Percentiles rank a stretch among this genome's conserved stretches.
Evolutionary conservation across 192 early-diverging fungal species (phyloP).

Genomic region (Podila epicladia): DNA sequence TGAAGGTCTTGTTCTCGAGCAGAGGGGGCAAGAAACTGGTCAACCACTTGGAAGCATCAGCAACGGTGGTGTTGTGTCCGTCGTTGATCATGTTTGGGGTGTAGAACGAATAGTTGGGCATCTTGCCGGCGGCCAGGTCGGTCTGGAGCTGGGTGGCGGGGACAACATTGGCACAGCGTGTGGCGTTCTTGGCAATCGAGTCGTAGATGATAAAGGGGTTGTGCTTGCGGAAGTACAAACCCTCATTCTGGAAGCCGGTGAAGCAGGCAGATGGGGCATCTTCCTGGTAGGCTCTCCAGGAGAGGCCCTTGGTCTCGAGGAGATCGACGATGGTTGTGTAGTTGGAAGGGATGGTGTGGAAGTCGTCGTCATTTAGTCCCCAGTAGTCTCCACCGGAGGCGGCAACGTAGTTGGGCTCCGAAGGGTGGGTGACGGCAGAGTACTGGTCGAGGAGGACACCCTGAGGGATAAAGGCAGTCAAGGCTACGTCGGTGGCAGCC

Average conservation of each 20-base stretch:
- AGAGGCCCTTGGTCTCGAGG: conserved; percentile 63
- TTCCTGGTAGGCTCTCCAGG: conserved; percentile 78
- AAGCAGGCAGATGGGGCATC: conserved; percentile 62
- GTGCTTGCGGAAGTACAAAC: conserved; percentile 74
- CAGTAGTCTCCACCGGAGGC: conserved; percentile 62
- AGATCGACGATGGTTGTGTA: conserved; percentile 59
- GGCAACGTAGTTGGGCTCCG: conserved; percentile 82
- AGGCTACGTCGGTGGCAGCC: conserved; percentile 9
- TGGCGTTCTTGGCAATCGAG: conserved; percentile 61
- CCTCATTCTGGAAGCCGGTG: conserved; percentile 30
- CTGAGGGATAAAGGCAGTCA: conserved; percentile 15
- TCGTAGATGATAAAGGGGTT: conserved; percentile 79
- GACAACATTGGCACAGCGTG: conserved; percentile 73
- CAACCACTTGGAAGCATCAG: conserved; percentile 62
- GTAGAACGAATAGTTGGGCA: conserved; percentile 33
- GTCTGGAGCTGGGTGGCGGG: conserved; percentile 58
- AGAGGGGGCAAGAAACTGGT: conserved; percentile 61
- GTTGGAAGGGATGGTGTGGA: conserved; percentile 54
- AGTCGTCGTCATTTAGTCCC: conserved; percentile 59
- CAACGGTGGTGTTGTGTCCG: conserved; percentile 61
- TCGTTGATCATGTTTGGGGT: conserved; percentile 72
- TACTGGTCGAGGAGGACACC: conserved; percentile 70
- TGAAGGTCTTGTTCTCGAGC: conserved; percentile 56
- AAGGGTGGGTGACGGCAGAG: conserved; percentile 68
- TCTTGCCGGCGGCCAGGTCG: conserved; percentile 53